Conservation (phyloP, 371 early-diverging fungal species). For the Lichtheimia hyalospora region DNA sequence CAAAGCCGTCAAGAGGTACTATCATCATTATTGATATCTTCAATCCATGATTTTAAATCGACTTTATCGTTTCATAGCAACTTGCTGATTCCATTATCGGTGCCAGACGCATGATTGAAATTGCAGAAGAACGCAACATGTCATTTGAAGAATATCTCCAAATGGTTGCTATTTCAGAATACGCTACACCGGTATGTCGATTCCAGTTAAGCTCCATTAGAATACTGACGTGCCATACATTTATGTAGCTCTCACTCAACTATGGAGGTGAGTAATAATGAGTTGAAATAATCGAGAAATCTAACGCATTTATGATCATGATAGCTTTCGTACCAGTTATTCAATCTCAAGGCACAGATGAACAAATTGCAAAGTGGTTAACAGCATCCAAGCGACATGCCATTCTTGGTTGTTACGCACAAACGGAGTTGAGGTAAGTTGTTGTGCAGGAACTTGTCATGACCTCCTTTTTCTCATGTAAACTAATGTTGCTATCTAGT, state of each 20-base stretch:
- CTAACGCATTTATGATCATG: slow-evolving; percentile 7
- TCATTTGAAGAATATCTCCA: slow-evolving; percentile 23
- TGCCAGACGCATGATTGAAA: slow-evolving; percentile 31
- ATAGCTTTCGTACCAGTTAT: slow-evolving; percentile 75
- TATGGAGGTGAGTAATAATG: slow-evolving; percentile 30
- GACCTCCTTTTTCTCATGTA: not conserved
- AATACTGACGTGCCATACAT: not conserved
- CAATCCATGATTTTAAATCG: not conserved
- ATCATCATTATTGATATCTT: not conserved
- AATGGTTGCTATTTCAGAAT: slow-evolving; percentile 35
- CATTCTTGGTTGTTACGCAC: slow-evolving; percentile 86
- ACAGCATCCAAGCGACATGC: slow-evolving; percentile 67
- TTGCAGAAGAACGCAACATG: slow-evolving; percentile 42
- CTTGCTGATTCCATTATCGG: slow-evolving; percentile 27
- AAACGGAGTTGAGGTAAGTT: slow-evolving; percentile 73
- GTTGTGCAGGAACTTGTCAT: not conserved
- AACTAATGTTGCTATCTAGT: slow-evolving; percentile 3
- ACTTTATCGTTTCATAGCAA: slow-evolving; percentile 21
- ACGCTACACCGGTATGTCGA: slow-evolving; percentile 46
- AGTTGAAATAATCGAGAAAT: not conserved
- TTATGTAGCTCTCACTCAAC: slow-evolving; percentile 45
- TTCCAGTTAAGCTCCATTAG: not conserved
- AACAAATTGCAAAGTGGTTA: slow-evolving; percentile 71
- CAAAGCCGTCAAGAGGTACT: slow-evolving; percentile 41
- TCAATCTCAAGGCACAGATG: slow-evolving; percentile 66